A percentile compares a stretch with the other conserved stretches of the same genome.
phyloP scores from a whole-genome alignment of 192 early-diverging fungal species.

The Pilobolus umbonatus region DNA sequence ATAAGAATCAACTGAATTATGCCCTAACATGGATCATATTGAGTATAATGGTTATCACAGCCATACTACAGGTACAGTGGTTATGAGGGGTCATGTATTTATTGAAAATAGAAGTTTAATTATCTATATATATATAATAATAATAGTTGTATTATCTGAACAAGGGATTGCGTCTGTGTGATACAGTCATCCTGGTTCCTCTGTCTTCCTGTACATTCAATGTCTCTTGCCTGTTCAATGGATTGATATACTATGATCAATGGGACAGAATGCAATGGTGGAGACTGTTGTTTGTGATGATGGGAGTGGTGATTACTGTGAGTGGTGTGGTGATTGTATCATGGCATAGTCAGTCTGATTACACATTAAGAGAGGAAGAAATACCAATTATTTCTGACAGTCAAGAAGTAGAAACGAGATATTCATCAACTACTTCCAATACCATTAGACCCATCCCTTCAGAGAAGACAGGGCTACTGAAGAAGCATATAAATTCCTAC shows the following conservation, averaged over 20 bases:
- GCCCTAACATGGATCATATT: slow-evolving; percentile 68
- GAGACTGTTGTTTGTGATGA: slow-evolving; percentile 61
- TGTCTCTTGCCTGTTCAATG: slow-evolving; percentile 68
- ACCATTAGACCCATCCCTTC: too few species aligned
- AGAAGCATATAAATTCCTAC: too few species aligned
- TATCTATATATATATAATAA: background rate
- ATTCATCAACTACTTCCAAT: too few species aligned
- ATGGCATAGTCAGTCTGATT: slow-evolving; percentile 33
- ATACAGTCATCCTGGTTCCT: slow-evolving; percentile 70
- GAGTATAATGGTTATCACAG: slow-evolving; percentile 45
- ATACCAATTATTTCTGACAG: slow-evolving; percentile 5
- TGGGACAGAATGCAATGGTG: slow-evolving; percentile 51
- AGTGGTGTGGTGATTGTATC: slow-evolving; percentile 64
- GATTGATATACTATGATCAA: slow-evolving; percentile 78
- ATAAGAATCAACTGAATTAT: slow-evolving; percentile 63
- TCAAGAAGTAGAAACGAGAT: too few species aligned
- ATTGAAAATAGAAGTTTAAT: background rate
- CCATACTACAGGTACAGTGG: slow-evolving; percentile 46
- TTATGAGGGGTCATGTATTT: background rate
- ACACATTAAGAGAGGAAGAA: slow-evolving; percentile 15
- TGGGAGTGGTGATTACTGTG: slow-evolving; percentile 60
- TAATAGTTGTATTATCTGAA: slow-evolving; percentile 71
- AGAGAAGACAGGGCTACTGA: too few species aligned
- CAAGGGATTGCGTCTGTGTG: slow-evolving; percentile 65
- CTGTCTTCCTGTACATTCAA: slow-evolving; percentile 74